Conservation (phyloP, 495 filamentous ascomycete species). For the Hypoxylon intermedium region DNA sequence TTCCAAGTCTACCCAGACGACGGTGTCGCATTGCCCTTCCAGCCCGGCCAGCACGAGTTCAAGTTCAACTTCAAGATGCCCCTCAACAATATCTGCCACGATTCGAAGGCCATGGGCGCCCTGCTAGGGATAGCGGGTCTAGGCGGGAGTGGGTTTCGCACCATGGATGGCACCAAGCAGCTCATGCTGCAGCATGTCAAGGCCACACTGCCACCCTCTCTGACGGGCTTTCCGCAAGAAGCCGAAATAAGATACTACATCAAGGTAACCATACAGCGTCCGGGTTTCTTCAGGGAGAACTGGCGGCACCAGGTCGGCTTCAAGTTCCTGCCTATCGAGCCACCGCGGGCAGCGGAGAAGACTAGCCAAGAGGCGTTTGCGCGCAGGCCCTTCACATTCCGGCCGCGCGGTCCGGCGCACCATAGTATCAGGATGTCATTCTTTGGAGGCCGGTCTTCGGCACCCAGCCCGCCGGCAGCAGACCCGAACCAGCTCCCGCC, state of each 20-base stretch:
- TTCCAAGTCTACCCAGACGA: conserved; percentile 80
- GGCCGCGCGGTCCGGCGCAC: conserved; percentile 42
- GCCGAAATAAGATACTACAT: conserved; percentile 93
- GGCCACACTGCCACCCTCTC: conserved; percentile 84
- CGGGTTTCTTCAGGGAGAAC: conserved; percentile 85
- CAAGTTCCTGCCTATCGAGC: conserved; percentile 92
- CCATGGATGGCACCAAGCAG: conserved; percentile 60
- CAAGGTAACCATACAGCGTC: conserved; percentile 86
- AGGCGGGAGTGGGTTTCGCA: conserved; percentile 52
- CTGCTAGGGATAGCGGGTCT: conserved; percentile 53
- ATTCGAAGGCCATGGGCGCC: conserved; percentile 54
- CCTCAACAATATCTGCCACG: conserved; percentile 86
- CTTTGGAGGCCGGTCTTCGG: conserved; percentile 44
- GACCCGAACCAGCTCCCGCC: conserved; percentile 39
- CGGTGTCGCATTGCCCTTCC: conserved; percentile 67
- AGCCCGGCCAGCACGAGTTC: conserved; percentile 82
- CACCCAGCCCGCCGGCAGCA: conserved; percentile 7
- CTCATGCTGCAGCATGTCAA: conserved; percentile 73
- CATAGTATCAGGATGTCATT: conserved; percentile 44
- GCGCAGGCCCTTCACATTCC: conserved; percentile 79
- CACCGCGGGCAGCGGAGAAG: conserved; percentile 71
- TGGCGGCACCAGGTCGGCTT: conserved; percentile 67
- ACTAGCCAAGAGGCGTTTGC: conserved; percentile 83
- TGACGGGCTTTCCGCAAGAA: conserved; percentile 78
- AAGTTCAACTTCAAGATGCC: conserved; percentile 93